A percentile compares a stretch with the other conserved stretches of the same genome.
Conservation (phyloP, 768 basidiomycete species). For the Amanita inopinata region DNA sequence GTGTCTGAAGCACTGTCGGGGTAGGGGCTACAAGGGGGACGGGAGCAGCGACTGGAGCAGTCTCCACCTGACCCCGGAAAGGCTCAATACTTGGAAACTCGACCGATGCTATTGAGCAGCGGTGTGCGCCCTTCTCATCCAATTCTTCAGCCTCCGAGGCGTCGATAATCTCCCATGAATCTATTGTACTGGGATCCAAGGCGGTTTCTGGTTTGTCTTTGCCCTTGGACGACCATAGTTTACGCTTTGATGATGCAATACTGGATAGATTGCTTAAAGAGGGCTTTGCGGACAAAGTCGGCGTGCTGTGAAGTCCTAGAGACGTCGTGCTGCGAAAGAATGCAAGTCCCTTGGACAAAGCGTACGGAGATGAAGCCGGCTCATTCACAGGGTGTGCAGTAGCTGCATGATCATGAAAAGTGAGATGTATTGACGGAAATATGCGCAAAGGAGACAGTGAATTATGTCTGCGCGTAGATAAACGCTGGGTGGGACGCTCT, state of each 20-base stretch:
- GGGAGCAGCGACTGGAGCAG: not conserved
- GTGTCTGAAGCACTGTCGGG: not conserved
- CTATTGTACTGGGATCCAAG: not conserved
- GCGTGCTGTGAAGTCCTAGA: slow-evolving; percentile 2
- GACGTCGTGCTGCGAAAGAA: slow-evolving; percentile 9
- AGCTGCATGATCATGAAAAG: slow-evolving; percentile 7
- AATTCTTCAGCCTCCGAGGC: not conserved
- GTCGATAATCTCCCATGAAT: slow-evolving; percentile 6
- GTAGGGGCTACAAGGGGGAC: not conserved
- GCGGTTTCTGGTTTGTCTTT: slow-evolving; percentile 4
- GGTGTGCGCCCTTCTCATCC: not conserved
- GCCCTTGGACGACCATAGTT: slow-evolving; percentile 1
- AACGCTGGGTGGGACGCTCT: not conserved
- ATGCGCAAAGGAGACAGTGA: slow-evolving; percentile 9
- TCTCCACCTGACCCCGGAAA: not conserved
- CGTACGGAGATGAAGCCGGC: not conserved
- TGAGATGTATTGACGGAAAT: slow-evolving; percentile 4
- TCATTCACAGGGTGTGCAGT: slow-evolving; percentile 6
- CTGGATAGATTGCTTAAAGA: slow-evolving; percentile 2
- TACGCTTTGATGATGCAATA: not conserved
- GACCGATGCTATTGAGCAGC: not conserved
- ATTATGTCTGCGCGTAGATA: slow-evolving; percentile 2
- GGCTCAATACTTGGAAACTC: not conserved
- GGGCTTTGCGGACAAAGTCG: slow-evolving; percentile 3
- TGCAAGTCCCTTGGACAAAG: not conserved